phyloP scores from a whole-genome alignment of 768 basidiomycete genomes.

The Steccherinum ochraceum region DNA sequence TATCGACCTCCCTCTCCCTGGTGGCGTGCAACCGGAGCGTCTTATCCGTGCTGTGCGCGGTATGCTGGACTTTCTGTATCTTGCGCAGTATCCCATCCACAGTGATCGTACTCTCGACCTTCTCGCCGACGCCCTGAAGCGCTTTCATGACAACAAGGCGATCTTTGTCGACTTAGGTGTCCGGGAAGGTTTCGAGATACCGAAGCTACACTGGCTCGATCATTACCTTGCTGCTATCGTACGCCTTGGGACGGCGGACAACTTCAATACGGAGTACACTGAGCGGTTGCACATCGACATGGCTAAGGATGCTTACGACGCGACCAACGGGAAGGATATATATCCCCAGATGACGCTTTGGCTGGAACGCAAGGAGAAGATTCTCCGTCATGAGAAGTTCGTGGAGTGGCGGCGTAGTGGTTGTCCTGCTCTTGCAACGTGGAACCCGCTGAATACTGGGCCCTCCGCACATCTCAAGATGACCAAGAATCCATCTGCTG shows the following conservation, averaged over 20 bases:
- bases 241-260: conserved; percentile 13
- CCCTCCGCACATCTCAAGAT: too few relatives aligned
- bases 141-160: conserved; percentile 16
- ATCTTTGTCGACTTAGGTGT: conserved; percentile 18
- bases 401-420: conserved; percentile 15
- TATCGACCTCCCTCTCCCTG: conserved; percentile 12
- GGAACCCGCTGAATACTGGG: background rate
- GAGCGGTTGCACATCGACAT: conserved; percentile 11
- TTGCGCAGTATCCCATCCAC: conserved; percentile 17
- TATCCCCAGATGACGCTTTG: conserved; percentile 31
- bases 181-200: conserved; percentile 16
- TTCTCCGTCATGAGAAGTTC: conserved; percentile 18
- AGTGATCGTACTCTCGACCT: conserved; percentile 3
- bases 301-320: conserved; percentile 12
- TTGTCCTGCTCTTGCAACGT: background rate
- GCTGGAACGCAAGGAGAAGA: conserved; percentile 25
- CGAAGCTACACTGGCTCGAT: conserved; percentile 15
- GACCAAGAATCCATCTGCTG: background rate
- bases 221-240: conserved; percentile 16
- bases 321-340: conserved; percentile 17
- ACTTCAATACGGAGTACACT: conserved; percentile 16
- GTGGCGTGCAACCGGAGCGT: conserved; percentile 1
- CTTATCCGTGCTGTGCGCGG: conserved; percentile 13
- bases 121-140: conserved; percentile 8
- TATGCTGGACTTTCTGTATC: conserved; percentile 20